Percentiles rank a stretch among this genome's conserved stretches.
These are phyloP conservation scores for Fragilariopsis cylindrus DNA, from an alignment of 108 stramenopile species.

Conservation along the genomic window DNA sequence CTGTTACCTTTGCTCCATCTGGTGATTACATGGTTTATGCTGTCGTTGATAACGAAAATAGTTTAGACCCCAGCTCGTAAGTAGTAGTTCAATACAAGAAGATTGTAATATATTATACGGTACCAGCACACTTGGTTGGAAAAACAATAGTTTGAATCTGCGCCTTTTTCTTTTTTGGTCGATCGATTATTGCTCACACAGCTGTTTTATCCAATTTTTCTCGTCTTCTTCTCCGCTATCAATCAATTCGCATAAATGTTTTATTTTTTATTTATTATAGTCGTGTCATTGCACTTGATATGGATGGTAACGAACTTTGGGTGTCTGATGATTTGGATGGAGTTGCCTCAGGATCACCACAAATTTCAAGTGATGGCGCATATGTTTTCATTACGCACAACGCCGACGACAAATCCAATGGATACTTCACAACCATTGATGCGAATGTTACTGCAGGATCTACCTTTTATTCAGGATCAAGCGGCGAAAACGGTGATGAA, in stretches of 20 bases:
- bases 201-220: neutral
- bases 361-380: slow-evolving; percentile 39
- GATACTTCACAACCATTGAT: slow-evolving; percentile 45
- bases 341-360: slow-evolving; percentile 34
- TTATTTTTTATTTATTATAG: slow-evolving; percentile 7
- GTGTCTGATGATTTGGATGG: slow-evolving; percentile 38
- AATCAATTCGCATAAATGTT: neutral
- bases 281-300: slow-evolving; percentile 32
- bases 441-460: neutral
- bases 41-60: slow-evolving; percentile 34
- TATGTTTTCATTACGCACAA: slow-evolving; percentile 55
- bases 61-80: slow-evolving; percentile 21
- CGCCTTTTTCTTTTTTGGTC: too few species aligned
- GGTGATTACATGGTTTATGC: slow-evolving; percentile 33
- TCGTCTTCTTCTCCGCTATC: neutral
- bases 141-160: too few species aligned
- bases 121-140: too few species aligned
- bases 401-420: slow-evolving; percentile 19
- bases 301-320: slow-evolving; percentile 30
- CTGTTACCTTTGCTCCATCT: slow-evolving; percentile 20
- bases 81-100: neutral
- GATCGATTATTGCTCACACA: neutral
- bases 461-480: slow-evolving; percentile 18
- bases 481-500: neutral
- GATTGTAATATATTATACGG: neutral